Percentiles rank a stretch among this genome's conserved stretches.
phyloP scores from a whole-genome alignment of 2,329 filamentous ascomycete genomes.

The Ceratocystis destructans region DNA sequence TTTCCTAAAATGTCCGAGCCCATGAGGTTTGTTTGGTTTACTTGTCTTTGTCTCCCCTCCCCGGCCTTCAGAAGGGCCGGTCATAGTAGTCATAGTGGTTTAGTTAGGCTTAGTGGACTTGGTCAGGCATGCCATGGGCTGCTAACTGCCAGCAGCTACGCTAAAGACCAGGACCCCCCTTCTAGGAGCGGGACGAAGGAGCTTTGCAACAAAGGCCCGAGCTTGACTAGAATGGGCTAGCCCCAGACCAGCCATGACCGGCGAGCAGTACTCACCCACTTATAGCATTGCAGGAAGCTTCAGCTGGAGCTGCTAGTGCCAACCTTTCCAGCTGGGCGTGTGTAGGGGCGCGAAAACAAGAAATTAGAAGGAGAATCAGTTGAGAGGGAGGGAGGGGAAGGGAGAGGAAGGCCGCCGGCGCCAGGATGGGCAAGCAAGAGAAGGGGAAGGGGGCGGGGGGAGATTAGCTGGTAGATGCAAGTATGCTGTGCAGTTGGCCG shows the following conservation, averaged over 20 bases:
- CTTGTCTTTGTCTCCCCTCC: too few species aligned
- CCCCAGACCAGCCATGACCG: neutral
- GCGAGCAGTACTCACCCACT: neutral
- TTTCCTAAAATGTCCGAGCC: neutral
- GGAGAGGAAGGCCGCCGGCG: neutral
- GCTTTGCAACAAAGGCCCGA: slow-evolving; percentile 5
- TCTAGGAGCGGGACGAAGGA: neutral
- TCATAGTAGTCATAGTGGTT: neutral
- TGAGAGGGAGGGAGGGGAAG: neutral
- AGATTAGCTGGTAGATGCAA: neutral
- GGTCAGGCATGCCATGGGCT: neutral
- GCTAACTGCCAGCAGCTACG: neutral
- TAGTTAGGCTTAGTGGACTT: neutral
- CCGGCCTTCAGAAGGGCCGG: neutral
- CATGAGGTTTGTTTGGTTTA: neutral
- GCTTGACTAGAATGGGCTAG: neutral
- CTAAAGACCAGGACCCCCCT: neutral
- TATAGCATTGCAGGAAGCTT: neutral
- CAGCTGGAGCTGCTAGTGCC: slow-evolving; percentile 2
- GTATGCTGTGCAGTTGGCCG: neutral
- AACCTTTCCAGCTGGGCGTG: slow-evolving; percentile 6
- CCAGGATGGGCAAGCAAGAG: neutral
- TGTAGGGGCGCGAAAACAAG: neutral
- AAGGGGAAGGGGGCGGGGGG: too few species aligned
- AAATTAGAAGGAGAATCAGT: neutral